A percentile compares a stretch with the other conserved stretches of the same genome.
Conservation (phyloP, 192 early-diverging fungal genomes). For the Coemansia pectinata region DNA sequence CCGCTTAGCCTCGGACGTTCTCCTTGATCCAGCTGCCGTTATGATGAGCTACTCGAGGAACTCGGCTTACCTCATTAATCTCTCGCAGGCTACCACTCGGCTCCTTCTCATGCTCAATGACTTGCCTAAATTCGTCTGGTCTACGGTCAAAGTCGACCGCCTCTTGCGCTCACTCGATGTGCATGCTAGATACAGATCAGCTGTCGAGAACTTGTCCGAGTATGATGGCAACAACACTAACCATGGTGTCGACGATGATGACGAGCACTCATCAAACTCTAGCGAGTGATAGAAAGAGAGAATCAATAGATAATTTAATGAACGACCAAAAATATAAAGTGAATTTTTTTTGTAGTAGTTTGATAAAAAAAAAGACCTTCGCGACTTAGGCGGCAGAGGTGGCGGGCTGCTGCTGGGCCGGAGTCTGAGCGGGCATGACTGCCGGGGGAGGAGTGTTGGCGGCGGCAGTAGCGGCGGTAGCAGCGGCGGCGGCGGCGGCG, state of each 20-base stretch:
- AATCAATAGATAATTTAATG: neutral
- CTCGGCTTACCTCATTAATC: slow-evolving; percentile 70
- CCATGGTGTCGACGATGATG: neutral
- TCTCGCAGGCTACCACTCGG: slow-evolving; percentile 78
- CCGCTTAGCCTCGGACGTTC: slow-evolving; percentile 31
- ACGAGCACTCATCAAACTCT: slow-evolving; percentile 3
- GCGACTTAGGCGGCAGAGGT: slow-evolving; percentile 1
- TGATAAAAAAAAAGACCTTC: neutral
- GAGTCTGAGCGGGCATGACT: neutral
- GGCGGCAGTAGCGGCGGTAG: neutral
- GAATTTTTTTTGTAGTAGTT: neutral
- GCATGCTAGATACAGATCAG: slow-evolving; percentile 41
- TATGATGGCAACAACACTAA: neutral
- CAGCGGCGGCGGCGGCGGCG: slow-evolving; percentile 12
- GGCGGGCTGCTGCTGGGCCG: neutral
- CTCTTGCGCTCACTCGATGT: slow-evolving; percentile 48
- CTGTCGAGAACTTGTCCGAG: slow-evolving; percentile 12
- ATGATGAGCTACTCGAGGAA: slow-evolving; percentile 76
- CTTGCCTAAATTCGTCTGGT: slow-evolving; percentile 90
- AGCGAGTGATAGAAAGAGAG: neutral
- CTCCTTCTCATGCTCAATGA: slow-evolving; percentile 91
- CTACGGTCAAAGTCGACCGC: slow-evolving; percentile 65
- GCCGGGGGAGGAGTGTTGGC: neutral
- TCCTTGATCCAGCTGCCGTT: slow-evolving; percentile 50
- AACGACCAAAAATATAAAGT: neutral